Conservation (phyloP, 1,284 basidiomycete genomes). For the Exsudoporus floridanus region DNA sequence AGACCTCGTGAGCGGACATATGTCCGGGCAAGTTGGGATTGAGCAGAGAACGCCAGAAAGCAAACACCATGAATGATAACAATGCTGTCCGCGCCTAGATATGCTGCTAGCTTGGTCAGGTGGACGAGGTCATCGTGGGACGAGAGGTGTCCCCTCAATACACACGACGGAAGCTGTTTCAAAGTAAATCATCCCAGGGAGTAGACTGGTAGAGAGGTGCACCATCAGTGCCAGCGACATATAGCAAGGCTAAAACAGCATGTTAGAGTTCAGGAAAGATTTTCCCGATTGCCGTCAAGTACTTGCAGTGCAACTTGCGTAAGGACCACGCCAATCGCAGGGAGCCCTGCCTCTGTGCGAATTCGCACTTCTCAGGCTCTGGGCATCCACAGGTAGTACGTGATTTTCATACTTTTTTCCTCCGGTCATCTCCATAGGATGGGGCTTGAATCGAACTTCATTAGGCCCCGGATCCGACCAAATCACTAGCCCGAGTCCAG, state of each 20-base stretch:
- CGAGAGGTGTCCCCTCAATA: not conserved
- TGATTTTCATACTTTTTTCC: not conserved
- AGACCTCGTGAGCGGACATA: conserved; percentile 7
- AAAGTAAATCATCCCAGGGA: not conserved
- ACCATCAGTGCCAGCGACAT: not conserved
- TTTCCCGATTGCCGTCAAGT: not conserved
- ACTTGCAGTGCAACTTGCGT: not conserved
- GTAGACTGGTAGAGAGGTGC: not conserved
- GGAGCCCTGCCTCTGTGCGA: too few species aligned
- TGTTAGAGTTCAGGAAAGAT: not conserved
- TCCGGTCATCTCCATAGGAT: not conserved
- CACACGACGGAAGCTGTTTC: conserved; percentile 3
- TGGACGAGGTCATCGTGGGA: conserved; percentile 10
- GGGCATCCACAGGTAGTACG: not conserved
- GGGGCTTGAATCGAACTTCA: not conserved
- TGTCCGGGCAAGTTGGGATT: conserved; percentile 8
- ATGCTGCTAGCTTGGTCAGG: conserved; percentile 1
- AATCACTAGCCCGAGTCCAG: not conserved
- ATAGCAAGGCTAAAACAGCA: not conserved
- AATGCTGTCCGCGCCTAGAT: not conserved
- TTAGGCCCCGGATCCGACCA: not conserved
- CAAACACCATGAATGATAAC: not conserved
- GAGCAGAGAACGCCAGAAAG: conserved; percentile 8
- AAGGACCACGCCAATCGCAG: not conserved
- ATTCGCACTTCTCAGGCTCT: not conserved